Evolutionary conservation across 495 filamentous ascomycete species (phyloP).

Genomic region (Durotheca rogersii): DNA sequence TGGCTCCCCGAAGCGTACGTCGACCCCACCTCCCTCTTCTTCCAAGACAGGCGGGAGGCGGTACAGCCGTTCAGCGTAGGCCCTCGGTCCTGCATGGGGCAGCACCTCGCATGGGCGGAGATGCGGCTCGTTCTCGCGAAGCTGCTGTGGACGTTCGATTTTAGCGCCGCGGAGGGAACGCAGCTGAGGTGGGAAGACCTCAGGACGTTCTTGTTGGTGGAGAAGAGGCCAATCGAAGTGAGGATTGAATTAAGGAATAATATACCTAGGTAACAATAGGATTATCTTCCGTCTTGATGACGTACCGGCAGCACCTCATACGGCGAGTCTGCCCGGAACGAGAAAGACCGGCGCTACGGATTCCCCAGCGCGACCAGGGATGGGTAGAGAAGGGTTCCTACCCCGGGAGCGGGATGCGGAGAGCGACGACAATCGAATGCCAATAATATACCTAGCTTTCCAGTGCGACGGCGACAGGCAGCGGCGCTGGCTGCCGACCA

Average conservation of each 20-base stretch:
- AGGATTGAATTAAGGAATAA: slow-evolving; percentile 11
- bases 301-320: too few species aligned
- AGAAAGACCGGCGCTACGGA: too few species aligned
- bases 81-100: slow-evolving; percentile 42
- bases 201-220: slow-evolving; percentile 38
- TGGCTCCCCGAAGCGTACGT: slow-evolving; percentile 42
- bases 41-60: slow-evolving; percentile 33
- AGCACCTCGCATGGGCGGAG: slow-evolving; percentile 53
- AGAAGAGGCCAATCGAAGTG: slow-evolving; percentile 29
- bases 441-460: too few species aligned
- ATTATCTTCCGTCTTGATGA: too few species aligned
- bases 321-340: too few species aligned
- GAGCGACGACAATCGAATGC: too few species aligned
- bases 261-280: too few species aligned
- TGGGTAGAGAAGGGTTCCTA: too few species aligned
- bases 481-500: too few species aligned
- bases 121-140: slow-evolving; percentile 54
- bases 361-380: too few species aligned
- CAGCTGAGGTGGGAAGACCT: slow-evolving; percentile 43
- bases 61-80: slow-evolving; percentile 43
- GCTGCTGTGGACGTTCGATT: slow-evolving; percentile 56
- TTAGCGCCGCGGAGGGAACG: slow-evolving; percentile 40
- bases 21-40: slow-evolving; percentile 22
- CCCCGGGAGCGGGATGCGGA: too few species aligned
- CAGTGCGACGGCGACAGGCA: too few species aligned